Conservation (phyloP, 768 basidiomycete genomes). For the Panaeolus cyanescens region DNA sequence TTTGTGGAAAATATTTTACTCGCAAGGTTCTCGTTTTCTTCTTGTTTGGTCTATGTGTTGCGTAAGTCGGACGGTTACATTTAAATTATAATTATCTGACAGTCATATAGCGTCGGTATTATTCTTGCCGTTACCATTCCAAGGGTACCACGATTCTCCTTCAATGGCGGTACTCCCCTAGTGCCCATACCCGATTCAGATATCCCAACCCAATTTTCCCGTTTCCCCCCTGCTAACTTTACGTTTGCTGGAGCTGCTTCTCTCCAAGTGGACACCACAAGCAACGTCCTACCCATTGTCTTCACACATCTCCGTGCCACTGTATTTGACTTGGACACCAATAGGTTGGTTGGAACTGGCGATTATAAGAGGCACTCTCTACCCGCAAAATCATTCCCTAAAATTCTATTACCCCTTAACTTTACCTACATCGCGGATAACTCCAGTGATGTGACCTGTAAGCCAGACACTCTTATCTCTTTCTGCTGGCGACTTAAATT, state of each 20-base stretch:
- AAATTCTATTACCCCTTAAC: conserved; percentile 73
- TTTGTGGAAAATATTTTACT: conserved; percentile 82
- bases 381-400: conserved; percentile 65
- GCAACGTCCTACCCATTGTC: conserved; percentile 77
- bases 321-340: conserved; percentile 71
- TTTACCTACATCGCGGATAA: conserved; percentile 85
- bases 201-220: conserved; percentile 66
- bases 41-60: conserved; percentile 59
- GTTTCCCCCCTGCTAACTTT: conserved; percentile 80
- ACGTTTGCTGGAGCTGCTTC: conserved; percentile 79
- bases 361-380: conserved; percentile 58
- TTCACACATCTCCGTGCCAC: conserved; percentile 68
- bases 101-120: conserved; percentile 54
- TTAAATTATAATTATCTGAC: conserved; percentile 10
- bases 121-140: conserved; percentile 81
- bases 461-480: conserved; percentile 21
- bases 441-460: conserved; percentile 82
- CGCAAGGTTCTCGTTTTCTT: conserved; percentile 70
- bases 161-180: conserved; percentile 62
- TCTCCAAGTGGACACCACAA: conserved; percentile 73
- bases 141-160: conserved; percentile 72
- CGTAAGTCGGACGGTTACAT: conserved; percentile 37
- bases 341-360: conserved; percentile 67
- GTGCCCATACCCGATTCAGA: conserved; percentile 54
- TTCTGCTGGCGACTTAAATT: conserved; percentile 3